Percentiles rank a stretch among this genome's conserved stretches.
Evolutionary conservation across 169 alveolate genomes (phyloP).

Genomic region (Eimeria falciformis): DNA sequence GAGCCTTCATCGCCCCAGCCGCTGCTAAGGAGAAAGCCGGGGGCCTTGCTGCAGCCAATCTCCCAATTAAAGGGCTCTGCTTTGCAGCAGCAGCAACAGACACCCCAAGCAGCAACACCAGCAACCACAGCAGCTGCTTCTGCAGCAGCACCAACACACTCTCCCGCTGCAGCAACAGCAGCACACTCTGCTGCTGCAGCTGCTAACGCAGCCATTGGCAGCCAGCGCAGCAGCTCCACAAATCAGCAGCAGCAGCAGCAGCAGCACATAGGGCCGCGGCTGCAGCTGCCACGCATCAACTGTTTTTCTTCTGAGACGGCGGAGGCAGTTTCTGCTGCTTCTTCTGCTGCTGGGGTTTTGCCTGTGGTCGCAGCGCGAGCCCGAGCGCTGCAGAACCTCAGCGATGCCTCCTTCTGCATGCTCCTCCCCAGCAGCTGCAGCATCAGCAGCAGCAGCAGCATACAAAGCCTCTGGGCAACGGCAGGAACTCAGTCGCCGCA

Average conservation of each 20-base stretch:
- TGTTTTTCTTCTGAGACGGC: neutral
- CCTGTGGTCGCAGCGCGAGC: neutral
- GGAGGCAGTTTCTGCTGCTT: neutral
- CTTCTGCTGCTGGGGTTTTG: neutral
- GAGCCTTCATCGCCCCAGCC: slow-evolving; percentile 67
- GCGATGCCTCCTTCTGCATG: slow-evolving; percentile 43
- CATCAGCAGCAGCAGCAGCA: slow-evolving; percentile 35
- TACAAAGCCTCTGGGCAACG: neutral
- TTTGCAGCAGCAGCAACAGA: neutral
- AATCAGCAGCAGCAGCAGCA: slow-evolving; percentile 13
- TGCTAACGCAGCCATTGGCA: neutral
- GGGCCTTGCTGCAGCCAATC: neutral
- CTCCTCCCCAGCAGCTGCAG: slow-evolving; percentile 60
- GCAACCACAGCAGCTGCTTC: neutral
- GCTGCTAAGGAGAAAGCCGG: slow-evolving; percentile 11
- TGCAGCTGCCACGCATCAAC: slow-evolving; percentile 26
- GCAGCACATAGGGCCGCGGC: slow-evolving; percentile 35
- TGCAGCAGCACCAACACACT: slow-evolving; percentile 9
- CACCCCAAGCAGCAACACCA: neutral
- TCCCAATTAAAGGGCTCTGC: neutral
- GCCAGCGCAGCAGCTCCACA: slow-evolving; percentile 31
- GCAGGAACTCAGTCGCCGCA: neutral
- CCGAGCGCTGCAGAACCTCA: neutral
- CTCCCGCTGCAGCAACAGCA: neutral
- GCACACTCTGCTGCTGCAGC: slow-evolving; percentile 23